Base-by-base conservation (phyloP, 1,284 basidiomycete genomes). In the Austroboletus novae-zelandiae region DNA sequence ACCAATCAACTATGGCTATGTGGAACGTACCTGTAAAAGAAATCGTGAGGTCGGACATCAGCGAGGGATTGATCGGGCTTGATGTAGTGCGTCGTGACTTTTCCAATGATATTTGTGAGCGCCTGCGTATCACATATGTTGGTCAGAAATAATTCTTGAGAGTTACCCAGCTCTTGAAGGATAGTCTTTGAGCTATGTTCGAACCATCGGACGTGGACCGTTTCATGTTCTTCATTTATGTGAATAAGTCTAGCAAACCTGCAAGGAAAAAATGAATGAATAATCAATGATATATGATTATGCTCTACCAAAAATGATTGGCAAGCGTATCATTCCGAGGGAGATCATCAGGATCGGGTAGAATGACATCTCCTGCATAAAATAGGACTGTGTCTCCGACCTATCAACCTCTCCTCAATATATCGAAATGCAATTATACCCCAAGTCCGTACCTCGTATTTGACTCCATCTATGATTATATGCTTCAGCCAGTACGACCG, bases 241-340 rank as follows among this genome's bases (percentile, higher is more conserved):
- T 72, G 77, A 0, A 83, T 59, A 25, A 90, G 81, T 56, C 72
- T 73, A 1, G 73, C 86, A 64, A 89, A 86, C 85, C 88, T 89
- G 20, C 20, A 23, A 36, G 35, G 47, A 29, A 39, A 15, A 27
- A 37, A 48, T 37, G 25, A 14, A 31, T 44, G 14, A 15, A 45
- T 34, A 50, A 27, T 15, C 34, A 40, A 8, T 29, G 27, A 46
- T 14, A 36, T 23, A 3, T 1, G 1, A 40, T 0, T 18, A 34
- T 20, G 4, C 25, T 18, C 40, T 61, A 86, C 85, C 85, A 88
- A 59, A 86, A 86, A 57, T 77, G 81, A 53, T 83, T 70, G 0
- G 74, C 70, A 6, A 84, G 62, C 11, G 65, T 72, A 23, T 71
- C 71, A 9, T 67, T 60, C 2, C 57, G 48, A 5, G 73, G 69